Percentiles rank a stretch among this genome's conserved stretches.
phyloP scores from a whole-genome alignment of 495 filamentous ascomycete genomes.

The Trichoderma asperelloides region DNA sequence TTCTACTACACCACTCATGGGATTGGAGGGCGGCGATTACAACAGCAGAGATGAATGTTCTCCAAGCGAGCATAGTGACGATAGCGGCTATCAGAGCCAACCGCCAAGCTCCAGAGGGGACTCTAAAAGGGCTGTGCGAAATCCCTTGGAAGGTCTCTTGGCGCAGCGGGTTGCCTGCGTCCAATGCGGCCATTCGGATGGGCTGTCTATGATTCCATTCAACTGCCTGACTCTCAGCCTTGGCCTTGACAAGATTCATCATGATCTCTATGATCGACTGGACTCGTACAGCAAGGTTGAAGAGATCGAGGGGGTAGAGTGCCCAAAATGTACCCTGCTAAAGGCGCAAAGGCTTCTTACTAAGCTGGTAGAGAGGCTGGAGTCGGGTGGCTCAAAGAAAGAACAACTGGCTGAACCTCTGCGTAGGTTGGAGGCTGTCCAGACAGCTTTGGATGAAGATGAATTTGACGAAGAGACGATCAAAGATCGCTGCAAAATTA shows the following conservation, averaged over 20 bases:
- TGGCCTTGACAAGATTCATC: constrained; percentile 39
- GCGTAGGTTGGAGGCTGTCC: constrained; percentile 49
- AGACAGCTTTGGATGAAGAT: constrained; percentile 63
- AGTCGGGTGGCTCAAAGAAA: constrained; percentile 14
- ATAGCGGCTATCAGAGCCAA: constrained; percentile 39
- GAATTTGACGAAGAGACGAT: constrained; percentile 72
- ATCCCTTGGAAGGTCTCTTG: constrained; percentile 77
- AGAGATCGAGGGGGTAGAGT: constrained; percentile 78
- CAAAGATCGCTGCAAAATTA: constrained; percentile 62
- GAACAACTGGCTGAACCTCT: constrained; percentile 23
- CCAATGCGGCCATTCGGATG: constrained; percentile 75
- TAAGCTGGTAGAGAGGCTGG: constrained; percentile 24
- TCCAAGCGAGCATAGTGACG: constrained; percentile 36
- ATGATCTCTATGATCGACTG: constrained; percentile 67
- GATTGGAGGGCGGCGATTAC: neutral
- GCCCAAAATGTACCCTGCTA: constrained; percentile 79
- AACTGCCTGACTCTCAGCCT: constrained; percentile 87
- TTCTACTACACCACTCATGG: neutral
- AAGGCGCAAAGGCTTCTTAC: constrained; percentile 28
- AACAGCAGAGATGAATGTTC: constrained; percentile 23
- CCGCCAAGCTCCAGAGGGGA: constrained; percentile 17
- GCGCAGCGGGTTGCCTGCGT: constrained; percentile 89
- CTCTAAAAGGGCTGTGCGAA: constrained; percentile 23
- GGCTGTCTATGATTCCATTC: constrained; percentile 80
- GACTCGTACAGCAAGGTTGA: constrained; percentile 81